Evolutionary conservation across 495 filamentous ascomycete species (phyloP).

Genomic region (Penicillium herquei): DNA sequence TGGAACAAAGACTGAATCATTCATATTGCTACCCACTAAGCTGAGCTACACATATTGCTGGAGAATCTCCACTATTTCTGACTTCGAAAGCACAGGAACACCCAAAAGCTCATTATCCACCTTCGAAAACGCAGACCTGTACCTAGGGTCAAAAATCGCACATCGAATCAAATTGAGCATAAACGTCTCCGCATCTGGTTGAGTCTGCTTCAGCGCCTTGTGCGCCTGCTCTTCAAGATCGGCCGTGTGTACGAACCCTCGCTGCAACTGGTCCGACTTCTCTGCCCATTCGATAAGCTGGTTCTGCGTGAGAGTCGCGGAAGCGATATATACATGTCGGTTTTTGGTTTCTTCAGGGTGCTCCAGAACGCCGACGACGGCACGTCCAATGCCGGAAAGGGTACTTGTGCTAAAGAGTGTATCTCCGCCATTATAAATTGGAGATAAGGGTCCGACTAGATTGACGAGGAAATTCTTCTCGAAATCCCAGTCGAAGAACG

Average conservation of each 20-base stretch:
- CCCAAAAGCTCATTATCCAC: conserved; percentile 17
- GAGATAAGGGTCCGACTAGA: conserved; percentile 39
- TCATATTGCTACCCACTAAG: too few relatives aligned
- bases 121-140: conserved; percentile 5
- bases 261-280: conserved; percentile 6
- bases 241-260: neutral
- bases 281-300: conserved; percentile 51
- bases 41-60: too few relatives aligned
- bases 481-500: conserved; percentile 55
- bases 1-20: neutral
- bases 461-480: conserved; percentile 36
- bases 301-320: conserved; percentile 53
- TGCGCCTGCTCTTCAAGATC: conserved; percentile 12
- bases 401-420: conserved; percentile 47
- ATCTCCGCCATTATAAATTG: conserved; percentile 55
- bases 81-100: too few relatives aligned
- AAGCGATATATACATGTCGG: conserved; percentile 46
- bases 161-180: conserved; percentile 6
- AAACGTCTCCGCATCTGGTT: conserved; percentile 3
- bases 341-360: conserved; percentile 56
- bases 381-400: conserved; percentile 45
- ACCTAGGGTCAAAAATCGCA: conserved; percentile 6
- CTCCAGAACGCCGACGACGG: conserved; percentile 46
- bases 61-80: too few relatives aligned
- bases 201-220: too few relatives aligned